Evolutionary conservation across 2,329 filamentous ascomycete species (phyloP), one percentile per base, ranked within the genome.

Genomic region (Whalleya microplaca): DNA sequence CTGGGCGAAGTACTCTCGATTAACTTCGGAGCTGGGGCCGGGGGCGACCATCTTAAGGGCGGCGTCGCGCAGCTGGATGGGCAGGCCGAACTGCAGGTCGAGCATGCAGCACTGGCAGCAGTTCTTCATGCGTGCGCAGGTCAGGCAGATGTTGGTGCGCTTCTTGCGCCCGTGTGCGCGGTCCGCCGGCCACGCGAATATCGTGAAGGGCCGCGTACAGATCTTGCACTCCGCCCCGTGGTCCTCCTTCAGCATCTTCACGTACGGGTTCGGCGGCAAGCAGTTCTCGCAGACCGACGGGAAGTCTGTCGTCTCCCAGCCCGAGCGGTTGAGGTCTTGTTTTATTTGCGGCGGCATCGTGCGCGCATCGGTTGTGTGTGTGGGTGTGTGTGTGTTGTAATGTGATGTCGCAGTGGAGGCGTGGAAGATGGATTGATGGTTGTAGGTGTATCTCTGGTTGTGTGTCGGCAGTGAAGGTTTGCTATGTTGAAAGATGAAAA

Each of bases 101-200:
- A 99, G 88, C 92, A 98, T 98, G 80, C 95, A 99, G 77, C 89
- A 94, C 79, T 99, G 95, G 71, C 95, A 99, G 79, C 95, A 98
- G 79, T 99, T 99, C 78, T 99, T 99, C 64, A 98, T 83, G 44
- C 95, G 90, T 20, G 95, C 94, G 79, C 95, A 99, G 41, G 95
- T 99, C 21, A 99, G 82, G 75, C 95, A 99, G 69, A 98, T 96
- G 68, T 91, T 96, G 52, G 94, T 98, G 64, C 91, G 88, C 77
- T 96, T 96, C 74, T 94, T 93, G 60, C 93, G 90, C 21, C 92
- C 87, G 61, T 85, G 82, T 2, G 93, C 95, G 55, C 95, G 91
- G 73, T 96, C 93, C 62, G 91, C 88, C 68, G 94, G 94, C 94
- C 94, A 99, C 67, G 88, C 86, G 74, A 99, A 99, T 51, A 98